Percentiles rank a stretch among this genome's conserved stretches.
Evolutionary conservation across 768 basidiomycete species (phyloP).

Genomic region (Boletus tomentosulus): DNA sequence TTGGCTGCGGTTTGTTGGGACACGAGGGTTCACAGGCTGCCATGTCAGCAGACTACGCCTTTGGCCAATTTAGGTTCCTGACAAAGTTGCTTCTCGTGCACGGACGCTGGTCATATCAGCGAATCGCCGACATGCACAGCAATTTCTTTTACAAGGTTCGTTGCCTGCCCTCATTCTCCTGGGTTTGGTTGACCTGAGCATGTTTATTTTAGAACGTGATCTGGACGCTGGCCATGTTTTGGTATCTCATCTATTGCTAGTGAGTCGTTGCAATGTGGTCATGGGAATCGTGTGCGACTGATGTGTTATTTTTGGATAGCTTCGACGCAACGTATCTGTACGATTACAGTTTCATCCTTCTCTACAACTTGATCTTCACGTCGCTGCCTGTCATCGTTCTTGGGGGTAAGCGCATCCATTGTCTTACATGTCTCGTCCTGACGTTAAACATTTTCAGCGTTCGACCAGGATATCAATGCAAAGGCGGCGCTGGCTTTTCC

Average conservation of each 20-base stretch:
- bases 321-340: conserved; percentile 95
- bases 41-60: conserved; percentile 98
- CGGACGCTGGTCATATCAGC: conserved; percentile 95
- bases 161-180: not conserved
- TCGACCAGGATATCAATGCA: conserved; percentile 94
- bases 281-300: not conserved
- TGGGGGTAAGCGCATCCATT: conserved; percentile 55
- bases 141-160: conserved; percentile 98
- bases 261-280: conserved; percentile 30
- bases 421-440: not conserved
- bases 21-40: conserved; percentile 97
- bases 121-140: conserved; percentile 93
- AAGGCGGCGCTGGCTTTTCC: conserved; percentile 89
- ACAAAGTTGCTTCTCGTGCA: conserved; percentile 91
- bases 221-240: conserved; percentile 92
- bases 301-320: conserved; percentile 38
- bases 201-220: conserved; percentile 63
- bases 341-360: conserved; percentile 88
- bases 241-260: conserved; percentile 89
- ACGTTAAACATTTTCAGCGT: conserved; percentile 42
- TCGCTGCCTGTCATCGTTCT: conserved; percentile 88
- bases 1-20: conserved; percentile 91
- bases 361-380: conserved; percentile 92
- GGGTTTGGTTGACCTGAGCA: not conserved
- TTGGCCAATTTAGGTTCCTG: conserved; percentile 94